Base-by-base conservation (phyloP, 2,329 filamentous ascomycete species). In the Colletotrichum liaoningense region DNA sequence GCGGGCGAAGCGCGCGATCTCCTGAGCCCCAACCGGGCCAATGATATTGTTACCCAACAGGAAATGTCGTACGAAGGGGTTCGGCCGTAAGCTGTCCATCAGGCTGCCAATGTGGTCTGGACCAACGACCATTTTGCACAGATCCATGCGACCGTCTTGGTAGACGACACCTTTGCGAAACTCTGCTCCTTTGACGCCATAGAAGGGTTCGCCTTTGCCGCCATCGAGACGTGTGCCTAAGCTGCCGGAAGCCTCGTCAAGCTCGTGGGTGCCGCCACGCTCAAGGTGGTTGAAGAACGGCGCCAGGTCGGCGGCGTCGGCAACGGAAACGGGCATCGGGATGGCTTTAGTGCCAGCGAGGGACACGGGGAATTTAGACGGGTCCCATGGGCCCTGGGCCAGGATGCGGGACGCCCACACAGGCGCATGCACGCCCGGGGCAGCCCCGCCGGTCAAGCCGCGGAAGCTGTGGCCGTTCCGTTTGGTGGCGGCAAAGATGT, bases 91-190 rank as follows among this genome's bases (percentile, higher is more conserved):
- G 65, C 84, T 85, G 56, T 86, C 78, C 83, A 89, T 88, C 58
- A 89, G 79, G n/a, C 81, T 80, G 33, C 81, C 82, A 73, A 89
- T 88, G 63, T 88, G 85, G 22, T 84, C 83, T 11, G 87, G 87
- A 1, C 87, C 88, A 52, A 89, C 83, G 4, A 87, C 87, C 83
- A 87, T 87, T 80, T 89, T 88, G 81, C 88, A 89, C 2, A 89
- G 83, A 76, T 89, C 88, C 80, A 90, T 84, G 14, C 87, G 84
- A 9, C 84, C 84, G 74, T 89, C 88, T 65, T 86, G 83, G 72
- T 89, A 89, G 6, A 88, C 79, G 28, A 84, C 82, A 33, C 83
- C 83, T 76, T 79, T 80, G 28, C 73, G 79, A 54, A 83, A 84
- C 77, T 84, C 83, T 52, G 79, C 79, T 5, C 79, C 82, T 38